Percentiles rank a stretch among this genome's conserved stretches.
These are phyloP conservation scores for Castanea mollissima DNA, from an alignment of 306 rosid species.

Conservation along the genomic window DNA sequence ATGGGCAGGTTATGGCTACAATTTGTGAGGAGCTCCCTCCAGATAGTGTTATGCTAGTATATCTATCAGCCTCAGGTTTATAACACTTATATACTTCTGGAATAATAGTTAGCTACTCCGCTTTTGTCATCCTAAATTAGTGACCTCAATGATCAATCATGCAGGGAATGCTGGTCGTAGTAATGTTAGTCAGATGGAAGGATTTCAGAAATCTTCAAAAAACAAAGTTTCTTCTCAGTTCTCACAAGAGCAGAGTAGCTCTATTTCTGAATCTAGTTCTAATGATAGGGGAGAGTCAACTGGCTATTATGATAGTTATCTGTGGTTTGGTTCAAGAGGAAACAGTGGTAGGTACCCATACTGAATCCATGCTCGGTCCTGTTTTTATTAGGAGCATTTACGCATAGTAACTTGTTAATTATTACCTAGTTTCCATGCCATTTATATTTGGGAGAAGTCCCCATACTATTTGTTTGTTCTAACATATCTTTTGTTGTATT, in stretches of 20 bases:
- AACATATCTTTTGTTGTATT: constrained; percentile 23
- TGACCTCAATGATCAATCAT: constrained; percentile 35
- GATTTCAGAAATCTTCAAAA: constrained; percentile 58
- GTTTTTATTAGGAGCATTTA: constrained; percentile 18
- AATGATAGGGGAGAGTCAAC: constrained; percentile 60
- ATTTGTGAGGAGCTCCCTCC: constrained; percentile 91
- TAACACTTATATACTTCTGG: constrained; percentile 22
- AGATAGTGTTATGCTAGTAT: constrained; percentile 77
- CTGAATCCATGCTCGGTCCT: constrained; percentile 17
- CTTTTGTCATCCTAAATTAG: constrained; percentile 30
- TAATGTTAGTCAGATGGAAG: constrained; percentile 54
- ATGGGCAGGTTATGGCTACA: constrained; percentile 84
- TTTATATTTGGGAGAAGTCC: constrained; percentile 11
- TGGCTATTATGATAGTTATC: constrained; percentile 56
- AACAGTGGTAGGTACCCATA: constrained; percentile 58
- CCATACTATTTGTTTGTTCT: constrained; percentile 22
- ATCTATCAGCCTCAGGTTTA: constrained; percentile 92
- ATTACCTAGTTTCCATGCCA: constrained; percentile 3
- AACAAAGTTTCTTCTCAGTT: constrained; percentile 47
- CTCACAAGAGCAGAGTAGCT: constrained; percentile 49
- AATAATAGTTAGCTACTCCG: constrained; percentile 15
- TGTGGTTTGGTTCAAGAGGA: constrained; percentile 95
- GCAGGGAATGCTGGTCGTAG: constrained; percentile 70
- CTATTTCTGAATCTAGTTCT: constrained; percentile 48
- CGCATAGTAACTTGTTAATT: constrained; percentile 1